Evolutionary conservation across 176 grass and related monocot genomes (phyloP), one percentile per base, ranked within the genome.

Genomic region (Chrysopogon serrulatus): DNA sequence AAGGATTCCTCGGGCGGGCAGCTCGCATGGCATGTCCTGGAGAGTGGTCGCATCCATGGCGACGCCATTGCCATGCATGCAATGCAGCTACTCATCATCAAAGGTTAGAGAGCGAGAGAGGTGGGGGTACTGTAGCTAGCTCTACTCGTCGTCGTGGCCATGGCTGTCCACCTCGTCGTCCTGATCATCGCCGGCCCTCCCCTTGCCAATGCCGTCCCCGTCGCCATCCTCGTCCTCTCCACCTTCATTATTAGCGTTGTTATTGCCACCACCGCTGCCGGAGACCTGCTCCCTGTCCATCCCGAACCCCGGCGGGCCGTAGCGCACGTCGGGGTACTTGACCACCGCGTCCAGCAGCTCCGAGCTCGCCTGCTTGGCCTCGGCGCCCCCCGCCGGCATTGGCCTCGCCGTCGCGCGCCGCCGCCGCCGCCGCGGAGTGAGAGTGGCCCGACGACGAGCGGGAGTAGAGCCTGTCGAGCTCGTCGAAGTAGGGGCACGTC

Each of bases 401-500:
- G 19, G 53, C 2, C 9, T 57, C 23, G 53, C 53, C 23, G 53
- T 24, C 53, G 23, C 53, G 21, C 37, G 49, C 0, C 67, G 17
- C 8, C 12, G 39, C 60, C 9, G 40, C 5, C 18, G 39, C 32
- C 47, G 68, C n/a, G n/a, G n/a, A n/a, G n/a, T n/a, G 23, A 10
- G 36, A 5, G 23, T 57, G 36, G 33, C 18, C 3, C 1, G 76
- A 80, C 9, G 68, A n/a, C 2, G 68, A 68, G 65, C 91, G 93
- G 30, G 90, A 90, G 93, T 98, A 98, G 74, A 98, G 95, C 21
- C 86, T 79, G 74, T 95, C 85, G 31, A 98, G 86, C 80, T 95
- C 86, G 43, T 95, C 65, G 84, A 98, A 98, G 80, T 98, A 98
- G 5, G 95, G 95, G 82, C 95, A 98, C 0, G 92, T 98, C 88